Evolutionary conservation across 805 yeast genomes (phyloP).

Genomic region (Yamadazyma takamatsuzukensis): DNA sequence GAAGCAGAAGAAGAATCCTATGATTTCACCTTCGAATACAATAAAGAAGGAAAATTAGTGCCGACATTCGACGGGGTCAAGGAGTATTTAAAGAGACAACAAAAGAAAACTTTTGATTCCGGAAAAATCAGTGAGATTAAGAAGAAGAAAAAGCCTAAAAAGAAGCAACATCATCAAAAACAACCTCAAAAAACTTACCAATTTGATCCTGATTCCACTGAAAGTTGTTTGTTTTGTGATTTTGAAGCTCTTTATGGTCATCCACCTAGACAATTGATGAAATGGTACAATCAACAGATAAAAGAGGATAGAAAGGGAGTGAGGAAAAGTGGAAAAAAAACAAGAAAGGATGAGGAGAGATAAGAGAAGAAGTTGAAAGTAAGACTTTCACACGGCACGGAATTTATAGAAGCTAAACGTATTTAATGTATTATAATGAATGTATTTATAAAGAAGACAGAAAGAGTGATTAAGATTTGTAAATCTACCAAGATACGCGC

Average conservation of each 20-base stretch:
- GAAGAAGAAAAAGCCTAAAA: conserved; percentile 14
- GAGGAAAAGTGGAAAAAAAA: too few relatives aligned
- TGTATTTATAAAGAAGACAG: too few relatives aligned
- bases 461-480: too few relatives aligned
- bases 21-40: conserved; percentile 44
- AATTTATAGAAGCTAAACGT: too few relatives aligned
- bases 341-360: conserved; percentile 24
- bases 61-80: conserved; percentile 29
- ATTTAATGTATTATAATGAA: too few relatives aligned
- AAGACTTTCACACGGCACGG: conserved; percentile 20
- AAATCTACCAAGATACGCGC: too few relatives aligned
- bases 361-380: conserved; percentile 27
- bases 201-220: conserved; percentile 10
- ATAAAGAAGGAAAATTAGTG: conserved; percentile 35
- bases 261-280: conserved; percentile 48
- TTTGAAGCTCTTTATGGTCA: conserved; percentile 49
- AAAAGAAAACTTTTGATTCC: conserved; percentile 2
- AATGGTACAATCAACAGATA: conserved; percentile 44
- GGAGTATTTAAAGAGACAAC: conserved; percentile 9
- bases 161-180: conserved; percentile 16
- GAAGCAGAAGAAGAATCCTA: conserved; percentile 37
- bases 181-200: background rate
- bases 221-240: conserved; percentile 47
- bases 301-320: too few relatives aligned
- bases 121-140: conserved; percentile 3